Conservation (phyloP, 441 rosid species). For the Bocquillonia castaneifolia region DNA sequence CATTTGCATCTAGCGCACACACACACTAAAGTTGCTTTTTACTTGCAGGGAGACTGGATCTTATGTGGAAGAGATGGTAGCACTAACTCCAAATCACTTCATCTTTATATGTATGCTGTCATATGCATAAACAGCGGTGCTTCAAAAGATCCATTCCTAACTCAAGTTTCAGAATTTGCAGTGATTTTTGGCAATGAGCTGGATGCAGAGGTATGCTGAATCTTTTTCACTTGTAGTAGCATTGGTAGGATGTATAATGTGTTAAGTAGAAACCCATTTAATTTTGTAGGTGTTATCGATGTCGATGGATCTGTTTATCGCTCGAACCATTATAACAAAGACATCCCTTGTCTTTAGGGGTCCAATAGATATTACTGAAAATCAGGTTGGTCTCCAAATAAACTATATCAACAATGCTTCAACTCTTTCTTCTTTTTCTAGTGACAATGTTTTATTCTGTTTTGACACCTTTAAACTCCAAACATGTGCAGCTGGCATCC, state of each 20-base stretch:
- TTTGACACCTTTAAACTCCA: conserved; percentile 13
- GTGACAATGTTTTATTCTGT: conserved; percentile 2
- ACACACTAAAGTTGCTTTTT: conserved; percentile 18
- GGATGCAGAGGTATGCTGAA: conserved; percentile 94
- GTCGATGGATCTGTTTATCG: conserved; percentile 99
- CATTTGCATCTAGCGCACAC: conserved; percentile 1
- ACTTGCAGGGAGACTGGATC: conserved; percentile 96
- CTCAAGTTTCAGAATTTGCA: conserved; percentile 85
- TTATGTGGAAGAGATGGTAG: conserved; percentile 66
- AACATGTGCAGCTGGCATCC: conserved; percentile 79
- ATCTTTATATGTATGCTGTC: conserved; percentile 73
- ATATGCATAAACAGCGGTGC: conserved; percentile 57
- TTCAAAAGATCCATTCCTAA: conserved; percentile 86
- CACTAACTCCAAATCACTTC: conserved; percentile 48
- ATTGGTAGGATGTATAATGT: conserved; percentile 5
- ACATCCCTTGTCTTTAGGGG: conserved; percentile 97
- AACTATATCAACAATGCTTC: conserved; percentile 15
- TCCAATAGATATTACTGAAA: conserved; percentile 57
- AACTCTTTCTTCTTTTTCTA: background rate
- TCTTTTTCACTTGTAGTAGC: conserved; percentile 6
- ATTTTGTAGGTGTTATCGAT: conserved; percentile 92
- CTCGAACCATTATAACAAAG: conserved; percentile 96
- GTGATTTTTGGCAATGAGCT: conserved; percentile 96
- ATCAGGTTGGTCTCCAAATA: conserved; percentile 52
- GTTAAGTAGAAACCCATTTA: conserved; percentile 16